These are phyloP conservation scores for Aulographum hederae DNA, from an alignment of 2,329 filamentous ascomycete species.

Conservation along the genomic window DNA sequence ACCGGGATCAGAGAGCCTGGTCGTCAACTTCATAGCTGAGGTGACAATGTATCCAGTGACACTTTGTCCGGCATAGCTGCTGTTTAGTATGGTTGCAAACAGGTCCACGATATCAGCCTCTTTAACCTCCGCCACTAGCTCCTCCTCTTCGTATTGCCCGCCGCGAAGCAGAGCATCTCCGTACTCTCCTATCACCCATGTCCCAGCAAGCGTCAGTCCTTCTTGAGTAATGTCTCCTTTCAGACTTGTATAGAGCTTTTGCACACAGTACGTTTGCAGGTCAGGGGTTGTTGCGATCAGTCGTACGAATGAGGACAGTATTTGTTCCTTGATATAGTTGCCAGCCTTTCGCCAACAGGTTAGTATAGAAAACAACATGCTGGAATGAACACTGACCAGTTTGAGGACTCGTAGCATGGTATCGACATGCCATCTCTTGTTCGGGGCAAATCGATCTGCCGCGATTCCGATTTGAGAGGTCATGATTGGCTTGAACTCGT, in stretches of 20 bases:
- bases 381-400: constrained; percentile 31
- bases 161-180: constrained; percentile 78
- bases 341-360: constrained; percentile 53
- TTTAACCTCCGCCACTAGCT: constrained; percentile 64
- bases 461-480: constrained; percentile 96
- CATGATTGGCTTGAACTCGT: constrained; percentile 97
- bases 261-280: constrained; percentile 87
- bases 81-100: constrained; percentile 83
- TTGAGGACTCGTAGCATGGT: constrained; percentile 92
- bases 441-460: constrained; percentile 86
- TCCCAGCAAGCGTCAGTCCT: constrained; percentile 76
- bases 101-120: constrained; percentile 84
- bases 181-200: constrained; percentile 97
- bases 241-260: constrained; percentile 78
- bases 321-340: constrained; percentile 95
- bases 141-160: constrained; percentile 86
- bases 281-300: constrained; percentile 89
- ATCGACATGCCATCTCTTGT: constrained; percentile 96
- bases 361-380: background rate
- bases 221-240: constrained; percentile 98
- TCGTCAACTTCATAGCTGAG: constrained; percentile 85
- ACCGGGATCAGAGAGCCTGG: constrained; percentile 62
- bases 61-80: constrained; percentile 80
- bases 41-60: constrained; percentile 94
- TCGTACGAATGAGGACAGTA: constrained; percentile 88